Conservation (phyloP, 139 green algal species). For the Nannochloris sp. region DNA sequence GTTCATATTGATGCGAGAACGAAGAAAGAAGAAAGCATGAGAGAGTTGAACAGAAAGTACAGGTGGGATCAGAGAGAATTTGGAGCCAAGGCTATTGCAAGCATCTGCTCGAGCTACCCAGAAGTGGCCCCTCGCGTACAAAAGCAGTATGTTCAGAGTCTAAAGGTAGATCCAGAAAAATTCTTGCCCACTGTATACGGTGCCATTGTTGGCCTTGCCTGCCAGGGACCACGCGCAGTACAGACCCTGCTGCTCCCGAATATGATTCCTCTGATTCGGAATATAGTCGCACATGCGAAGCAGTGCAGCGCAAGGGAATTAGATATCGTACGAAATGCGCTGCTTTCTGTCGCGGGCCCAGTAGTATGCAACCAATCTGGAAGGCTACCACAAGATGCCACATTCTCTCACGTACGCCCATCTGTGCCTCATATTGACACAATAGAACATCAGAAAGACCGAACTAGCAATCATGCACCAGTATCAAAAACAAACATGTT, state of each 20-base stretch:
- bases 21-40: background rate
- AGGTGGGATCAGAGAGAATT: conserved; percentile 40
- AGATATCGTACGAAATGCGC: background rate
- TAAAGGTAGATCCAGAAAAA: conserved; percentile 36
- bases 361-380: too few species aligned
- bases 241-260: conserved; percentile 64
- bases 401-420: too few species aligned
- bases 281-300: background rate
- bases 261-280: conserved; percentile 50
- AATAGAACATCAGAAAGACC: too few species aligned
- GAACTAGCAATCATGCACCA: too few species aligned
- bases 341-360: background rate
- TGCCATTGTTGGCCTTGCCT: conserved; percentile 47
- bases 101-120: conserved; percentile 49
- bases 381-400: too few species aligned
- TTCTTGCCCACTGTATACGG: conserved; percentile 50
- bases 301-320: background rate
- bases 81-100: conserved; percentile 41
- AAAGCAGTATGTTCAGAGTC: conserved; percentile 32
- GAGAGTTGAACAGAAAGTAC: background rate
- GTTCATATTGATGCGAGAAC: conserved; percentile 2
- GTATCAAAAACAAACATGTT: background rate
- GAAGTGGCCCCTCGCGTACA: conserved; percentile 53
- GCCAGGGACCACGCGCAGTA: conserved; percentile 52
- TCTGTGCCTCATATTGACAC: too few species aligned